These are phyloP conservation scores for Macrophomina phaseolina DNA, from an alignment of 2,329 filamentous ascomycete genomes.

Conservation along the genomic window DNA sequence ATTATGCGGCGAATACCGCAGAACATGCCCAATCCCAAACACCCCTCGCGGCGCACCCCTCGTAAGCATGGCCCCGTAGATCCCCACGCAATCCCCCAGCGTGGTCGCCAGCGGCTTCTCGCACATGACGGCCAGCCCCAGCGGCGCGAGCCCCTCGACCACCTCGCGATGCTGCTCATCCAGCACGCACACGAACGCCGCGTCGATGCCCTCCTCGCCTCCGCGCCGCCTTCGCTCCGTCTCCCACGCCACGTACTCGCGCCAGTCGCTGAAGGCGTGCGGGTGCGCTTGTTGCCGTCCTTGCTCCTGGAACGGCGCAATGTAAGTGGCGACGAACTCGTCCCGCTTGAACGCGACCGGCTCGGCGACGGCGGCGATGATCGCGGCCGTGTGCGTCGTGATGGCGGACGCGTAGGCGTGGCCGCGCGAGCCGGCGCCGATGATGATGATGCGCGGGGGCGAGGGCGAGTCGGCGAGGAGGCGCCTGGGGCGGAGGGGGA, in stretches of 20 bases:
- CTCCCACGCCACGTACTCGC: slow-evolving; percentile 78
- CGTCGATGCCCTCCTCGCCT: slow-evolving; percentile 49
- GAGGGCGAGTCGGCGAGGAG: slow-evolving; percentile 18
- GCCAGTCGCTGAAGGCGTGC: slow-evolving; percentile 70
- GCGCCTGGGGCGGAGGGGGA: slow-evolving; percentile 3
- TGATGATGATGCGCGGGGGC: slow-evolving; percentile 40
- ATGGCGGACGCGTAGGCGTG: slow-evolving; percentile 42
- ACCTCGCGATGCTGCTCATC: slow-evolving; percentile 90
- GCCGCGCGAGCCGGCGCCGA: slow-evolving; percentile 48
- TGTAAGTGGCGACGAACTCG: slow-evolving; percentile 71
- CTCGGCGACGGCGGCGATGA: slow-evolving; percentile 81
- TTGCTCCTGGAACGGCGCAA: slow-evolving; percentile 62
- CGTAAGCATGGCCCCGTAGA: slow-evolving; percentile 64
- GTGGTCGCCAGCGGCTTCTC: slow-evolving; percentile 92
- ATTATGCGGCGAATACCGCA: slow-evolving; percentile 93
- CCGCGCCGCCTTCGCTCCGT: slow-evolving; percentile 60
- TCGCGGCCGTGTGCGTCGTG: slow-evolving; percentile 50
- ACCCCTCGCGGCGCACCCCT: slow-evolving; percentile 49
- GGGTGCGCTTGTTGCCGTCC: slow-evolving; percentile 38
- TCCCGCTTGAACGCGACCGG: slow-evolving; percentile 77
- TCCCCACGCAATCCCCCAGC: slow-evolving; percentile 76
- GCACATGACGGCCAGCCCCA: slow-evolving; percentile 82
- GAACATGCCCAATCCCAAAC: slow-evolving; percentile 91
- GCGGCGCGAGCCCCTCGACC: slow-evolving; percentile 72
- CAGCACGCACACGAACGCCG: slow-evolving; percentile 74